Evolutionary conservation across 1,284 basidiomycete genomes (phyloP), one percentile per base, ranked within the genome.

Genomic region (Heterobasidion parviporum): DNA sequence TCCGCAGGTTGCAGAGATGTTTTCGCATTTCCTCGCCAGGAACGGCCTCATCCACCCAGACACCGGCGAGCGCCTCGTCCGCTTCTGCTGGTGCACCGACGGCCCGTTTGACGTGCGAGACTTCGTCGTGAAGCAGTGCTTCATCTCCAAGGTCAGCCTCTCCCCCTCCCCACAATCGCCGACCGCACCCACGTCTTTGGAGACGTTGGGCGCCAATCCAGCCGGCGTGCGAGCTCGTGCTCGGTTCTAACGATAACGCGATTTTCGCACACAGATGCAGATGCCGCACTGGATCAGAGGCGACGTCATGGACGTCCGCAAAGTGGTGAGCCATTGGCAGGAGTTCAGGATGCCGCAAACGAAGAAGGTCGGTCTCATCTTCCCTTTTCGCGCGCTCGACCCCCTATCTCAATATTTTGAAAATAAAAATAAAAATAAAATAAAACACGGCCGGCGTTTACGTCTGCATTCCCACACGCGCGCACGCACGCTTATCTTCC

Each of bases 101-200:
- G 89, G 89, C 4, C 89, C 89, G 18, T 89, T 81, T 65, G 92
- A 95, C 67, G 70, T 95, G 50, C 80, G 89, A 53, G 88, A 94
- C 71, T 94, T 94, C 65, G 80, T 90, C 57, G 81, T 88, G 50
- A 89, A 95, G 69, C 88, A 92, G 67, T 90, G 85, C 67, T 93
- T 89, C 68, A 90, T 95, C 64, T 92, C 88, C 52, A 80, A 83
- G 66, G 86, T 85, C 57, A 62, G 76, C 26, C 5, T 26, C 26
- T 5, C 26, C 26, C 26, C 26, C 26, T 41, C n/a, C 38, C 38
- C 38, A 6, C 26, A 26, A 26, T 4, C 26, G 26, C 26, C 26
- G 18, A 3, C 26, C 26, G 26, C 26, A 26, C 26, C 26, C 26
- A 26, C 26, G 26, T 26, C 26, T 26, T 3, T 5, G 26, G 26